Evolutionary conservation across 2,329 filamentous ascomycete genomes (phyloP), one percentile per base, ranked within the genome.

Genomic region (Purpureocillium lavendulum): DNA sequence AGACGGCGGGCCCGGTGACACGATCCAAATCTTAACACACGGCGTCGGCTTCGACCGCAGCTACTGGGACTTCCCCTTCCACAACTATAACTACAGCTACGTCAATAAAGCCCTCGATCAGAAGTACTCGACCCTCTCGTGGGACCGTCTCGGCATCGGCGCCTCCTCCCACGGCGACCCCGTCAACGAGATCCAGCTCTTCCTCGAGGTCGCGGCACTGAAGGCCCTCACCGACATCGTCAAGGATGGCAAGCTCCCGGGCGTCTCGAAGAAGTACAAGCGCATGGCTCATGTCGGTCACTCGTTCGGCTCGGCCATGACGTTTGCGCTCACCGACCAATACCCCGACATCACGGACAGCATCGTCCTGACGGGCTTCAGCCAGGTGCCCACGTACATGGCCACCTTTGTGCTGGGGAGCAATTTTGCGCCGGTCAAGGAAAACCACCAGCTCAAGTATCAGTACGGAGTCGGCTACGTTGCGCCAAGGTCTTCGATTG

Each of bases 21-120:
- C 53, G 16, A 42, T 67, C 4, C 62, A 68, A 49, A 58, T 67
- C 36, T 53, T 64, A 37, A 68, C 66, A 4, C 64, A 66, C 36
- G 64, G 65, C 4, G 46, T 65, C 17, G 65, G 61, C 17, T 65
- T 65, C 41, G 59, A 62, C 39, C 54, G 53, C 36, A 72, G 65
- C 33, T 83, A 82, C 62, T 83, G 78, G 77, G 75, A 83, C 52
- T 55, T 74, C 10, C 55, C 73, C 1, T 72, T 64, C 59, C 67
- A 76, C 52, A 61, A 70, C 49, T 71, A 67, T 62, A 76, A 79
- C 52, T 82, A 84, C 61, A 77, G 70, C 51, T 84, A 83, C 54
- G 66, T 76, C 21, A 63, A 72, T 35, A 57, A 59, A 11, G 78
- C 79, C 2, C 65, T 80, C 2, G 69, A 66, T 5, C 61, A 64